A percentile compares a stretch with the other conserved stretches of the same genome.
phyloP scores from a whole-genome alignment of 306 rosid species.

The Prinsepia uniflora region DNA sequence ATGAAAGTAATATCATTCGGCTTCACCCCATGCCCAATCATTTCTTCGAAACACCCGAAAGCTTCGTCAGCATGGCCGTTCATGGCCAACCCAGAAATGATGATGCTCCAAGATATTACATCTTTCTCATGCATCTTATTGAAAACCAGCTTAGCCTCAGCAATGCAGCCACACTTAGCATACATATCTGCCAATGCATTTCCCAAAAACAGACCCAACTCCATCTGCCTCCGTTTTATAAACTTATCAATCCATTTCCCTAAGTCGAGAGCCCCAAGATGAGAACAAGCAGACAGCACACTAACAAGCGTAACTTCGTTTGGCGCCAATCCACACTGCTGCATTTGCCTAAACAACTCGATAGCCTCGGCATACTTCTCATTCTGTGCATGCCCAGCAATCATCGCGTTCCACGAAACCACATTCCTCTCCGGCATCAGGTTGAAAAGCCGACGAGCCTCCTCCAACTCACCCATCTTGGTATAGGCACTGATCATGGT shows the following conservation, averaged over 20 bases:
- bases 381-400: slow-evolving; percentile 34
- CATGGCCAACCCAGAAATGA: slow-evolving; percentile 41
- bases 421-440: slow-evolving; percentile 37
- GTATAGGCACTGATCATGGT: slow-evolving; percentile 40
- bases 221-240: slow-evolving; percentile 26
- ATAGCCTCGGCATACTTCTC: slow-evolving; percentile 38
- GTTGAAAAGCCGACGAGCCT: slow-evolving; percentile 24
- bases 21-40: slow-evolving; percentile 25
- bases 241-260: slow-evolving; percentile 36
- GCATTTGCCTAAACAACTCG: slow-evolving; percentile 33
- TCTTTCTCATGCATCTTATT: slow-evolving; percentile 33
- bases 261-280: slow-evolving; percentile 42
- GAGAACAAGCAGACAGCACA: slow-evolving; percentile 36
- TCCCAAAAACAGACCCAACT: slow-evolving; percentile 28
- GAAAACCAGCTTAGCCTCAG: slow-evolving; percentile 27
- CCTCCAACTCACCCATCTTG: slow-evolving; percentile 25
- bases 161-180: slow-evolving; percentile 39
- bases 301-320: slow-evolving; percentile 35
- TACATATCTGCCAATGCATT: slow-evolving; percentile 41
- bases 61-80: slow-evolving; percentile 38
- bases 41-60: slow-evolving; percentile 24
- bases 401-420: slow-evolving; percentile 36
- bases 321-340: slow-evolving; percentile 16
- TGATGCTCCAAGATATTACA: slow-evolving; percentile 40
- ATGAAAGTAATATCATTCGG: slow-evolving; percentile 38